Conservation (phyloP, 1,284 basidiomycete genomes). For the Heterobasidion irregulare region DNA sequence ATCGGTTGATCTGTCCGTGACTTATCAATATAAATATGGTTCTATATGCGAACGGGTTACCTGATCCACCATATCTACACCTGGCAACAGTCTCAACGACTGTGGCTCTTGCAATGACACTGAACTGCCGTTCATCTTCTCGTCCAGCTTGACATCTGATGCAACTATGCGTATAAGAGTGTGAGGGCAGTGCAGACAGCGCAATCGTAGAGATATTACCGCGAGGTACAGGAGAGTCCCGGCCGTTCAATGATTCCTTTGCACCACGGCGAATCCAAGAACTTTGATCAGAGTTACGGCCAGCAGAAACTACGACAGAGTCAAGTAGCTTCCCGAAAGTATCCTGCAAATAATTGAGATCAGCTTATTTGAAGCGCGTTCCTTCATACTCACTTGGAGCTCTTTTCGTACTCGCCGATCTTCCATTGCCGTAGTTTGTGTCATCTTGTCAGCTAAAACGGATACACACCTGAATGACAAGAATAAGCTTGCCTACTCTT, state of each 20-base stretch:
- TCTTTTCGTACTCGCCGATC: slow-evolving; percentile 87
- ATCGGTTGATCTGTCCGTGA: slow-evolving; percentile 56
- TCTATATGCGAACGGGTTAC: slow-evolving; percentile 20
- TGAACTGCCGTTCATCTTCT: slow-evolving; percentile 43
- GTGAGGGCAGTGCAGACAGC: neutral
- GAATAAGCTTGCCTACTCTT: slow-evolving; percentile 8
- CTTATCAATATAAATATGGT: slow-evolving; percentile 2
- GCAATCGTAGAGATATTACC: slow-evolving; percentile 18
- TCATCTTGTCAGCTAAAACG: slow-evolving; percentile 76
- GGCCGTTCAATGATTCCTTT: slow-evolving; percentile 60
- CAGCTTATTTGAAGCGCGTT: slow-evolving; percentile 3
- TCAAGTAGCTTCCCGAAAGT: slow-evolving; percentile 84
- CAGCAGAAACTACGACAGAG: slow-evolving; percentile 66
- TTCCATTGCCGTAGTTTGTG: slow-evolving; percentile 84
- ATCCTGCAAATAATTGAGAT: slow-evolving; percentile 41
- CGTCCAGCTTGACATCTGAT: slow-evolving; percentile 40
- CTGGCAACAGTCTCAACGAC: slow-evolving; percentile 27
- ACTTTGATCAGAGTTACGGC: slow-evolving; percentile 62
- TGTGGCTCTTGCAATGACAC: slow-evolving; percentile 32
- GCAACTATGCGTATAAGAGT: slow-evolving; percentile 7
- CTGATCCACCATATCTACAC: slow-evolving; percentile 43
- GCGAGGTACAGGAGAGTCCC: slow-evolving; percentile 57
- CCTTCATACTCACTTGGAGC: slow-evolving; percentile 53
- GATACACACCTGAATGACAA: slow-evolving; percentile 59
- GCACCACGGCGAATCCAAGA: slow-evolving; percentile 71